Base-by-base conservation (phyloP, 1,139 yeast species). In the Hansenula sp. region DNA sequence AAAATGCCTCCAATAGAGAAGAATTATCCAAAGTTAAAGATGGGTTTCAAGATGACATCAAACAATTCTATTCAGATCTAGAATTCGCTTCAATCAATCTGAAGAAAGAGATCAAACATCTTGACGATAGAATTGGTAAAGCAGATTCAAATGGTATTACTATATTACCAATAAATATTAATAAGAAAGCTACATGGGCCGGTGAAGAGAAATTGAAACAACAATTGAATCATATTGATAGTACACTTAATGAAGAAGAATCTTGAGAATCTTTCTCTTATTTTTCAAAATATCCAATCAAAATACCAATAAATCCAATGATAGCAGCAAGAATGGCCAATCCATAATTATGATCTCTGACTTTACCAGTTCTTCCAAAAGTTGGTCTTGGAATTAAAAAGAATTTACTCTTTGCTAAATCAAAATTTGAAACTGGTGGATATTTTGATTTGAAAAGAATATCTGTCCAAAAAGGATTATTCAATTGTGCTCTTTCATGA, bases 381-480 rank as follows among this genome's bases (percentile, higher is more conserved):
- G 44, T 47, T 18, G 46, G 50, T 9, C 39, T 41, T 32, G 60
- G 59, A 5, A 48, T 35, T 44, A 50, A 34, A 13, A 51, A 48
- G 7, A 45, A 45, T 15, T 36, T 40, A 0, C 52, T 50, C 5
- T 54, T 12, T n/a, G 41, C 41, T 53, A 50, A 60, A 48, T 79
- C 76, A 40, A 61, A 54, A 3, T 53, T 50, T 8, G 62, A 66
- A 55, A 71, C 76, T 15, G 96, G 96, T 5, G 91, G 86, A 57
- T 88, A 88, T 60, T 96, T 77, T 29, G 76, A 66, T 34, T 72
- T 68, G 42, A 84, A 59, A 31, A 82, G 54, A 17, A 65, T 51
- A 55, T 90, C 96, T 39, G 74, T 73, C 83, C 83, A 81, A 47
- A 74, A 72, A 15, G 86, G 84, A 61, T 85, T 90, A 45, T 73